A percentile compares a stretch with the other conserved stretches of the same genome.
These are phyloP conservation scores for Plasmodium billcollinsi DNA, from an alignment of 169 alveolate species.

Conservation along the genomic window DNA sequence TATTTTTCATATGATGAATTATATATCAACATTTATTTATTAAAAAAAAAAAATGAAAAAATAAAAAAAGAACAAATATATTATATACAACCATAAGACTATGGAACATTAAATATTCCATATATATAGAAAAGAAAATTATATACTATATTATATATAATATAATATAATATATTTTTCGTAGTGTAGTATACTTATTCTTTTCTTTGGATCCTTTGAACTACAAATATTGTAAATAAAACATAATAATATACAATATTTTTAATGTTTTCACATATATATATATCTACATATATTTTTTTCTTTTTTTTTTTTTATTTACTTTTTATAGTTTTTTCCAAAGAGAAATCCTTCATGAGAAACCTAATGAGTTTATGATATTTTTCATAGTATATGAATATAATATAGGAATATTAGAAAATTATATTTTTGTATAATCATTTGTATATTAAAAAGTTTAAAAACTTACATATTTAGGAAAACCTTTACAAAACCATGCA, in stretches of 20 bases:
- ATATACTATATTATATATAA: no score
- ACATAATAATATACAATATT: no score
- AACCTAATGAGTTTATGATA: constrained; percentile 29
- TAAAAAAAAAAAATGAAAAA: constrained; percentile 28
- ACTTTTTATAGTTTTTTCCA: constrained; percentile 73
- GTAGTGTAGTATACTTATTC: constrained; percentile 7
- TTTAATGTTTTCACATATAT: no score
- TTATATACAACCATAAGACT: no score
- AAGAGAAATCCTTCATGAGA: constrained; percentile 76
- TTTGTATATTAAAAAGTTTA: neutral
- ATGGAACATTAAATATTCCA: no score
- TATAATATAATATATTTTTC: no score
- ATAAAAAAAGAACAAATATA: neutral
- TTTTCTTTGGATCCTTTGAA: constrained; percentile 21
- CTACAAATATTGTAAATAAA: constrained; percentile 6
- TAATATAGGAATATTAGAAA: neutral
- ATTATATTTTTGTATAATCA: constrained; percentile 19
- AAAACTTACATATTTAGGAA: constrained; percentile 69
- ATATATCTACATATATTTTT: neutral
- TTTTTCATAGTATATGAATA: constrained; percentile 1
- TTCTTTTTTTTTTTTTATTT: constrained; percentile 21
- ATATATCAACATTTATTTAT: neutral
- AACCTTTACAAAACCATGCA: constrained; percentile 77
- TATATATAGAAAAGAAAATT: no score
- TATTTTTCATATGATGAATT: no score